A percentile compares a stretch with the other conserved stretches of the same genome.
Conservation (phyloP, 2,329 filamentous ascomycete genomes). For the Sclerotinia glacialis region DNA sequence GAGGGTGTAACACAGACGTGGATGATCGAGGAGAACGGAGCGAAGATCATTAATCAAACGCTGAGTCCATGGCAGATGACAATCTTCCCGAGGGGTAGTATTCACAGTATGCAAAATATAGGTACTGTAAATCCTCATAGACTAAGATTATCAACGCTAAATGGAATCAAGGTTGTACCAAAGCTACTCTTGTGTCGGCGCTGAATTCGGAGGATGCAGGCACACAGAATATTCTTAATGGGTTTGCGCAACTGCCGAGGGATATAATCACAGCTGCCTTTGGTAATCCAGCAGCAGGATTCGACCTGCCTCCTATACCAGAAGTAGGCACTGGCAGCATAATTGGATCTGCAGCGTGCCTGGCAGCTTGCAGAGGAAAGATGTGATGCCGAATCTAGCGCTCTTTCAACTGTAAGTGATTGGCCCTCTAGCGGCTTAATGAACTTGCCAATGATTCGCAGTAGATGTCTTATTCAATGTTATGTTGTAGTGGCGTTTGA, state of each 20-base stretch:
- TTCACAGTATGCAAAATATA: slow-evolving; percentile 52
- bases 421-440: neutral
- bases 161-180: slow-evolving; percentile 44
- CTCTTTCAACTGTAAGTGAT: neutral
- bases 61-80: slow-evolving; percentile 48
- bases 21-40: slow-evolving; percentile 53
- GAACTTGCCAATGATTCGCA: neutral
- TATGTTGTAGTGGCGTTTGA: neutral
- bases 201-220: slow-evolving; percentile 50
- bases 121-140: slow-evolving; percentile 36
- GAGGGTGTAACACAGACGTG: slow-evolving; percentile 50
- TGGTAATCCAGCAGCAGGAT: slow-evolving; percentile 36
- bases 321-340: slow-evolving; percentile 44
- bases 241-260: slow-evolving; percentile 43
- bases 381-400: neutral
- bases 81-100: slow-evolving; percentile 48
- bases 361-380: slow-evolving; percentile 31
- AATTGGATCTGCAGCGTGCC: slow-evolving; percentile 43
- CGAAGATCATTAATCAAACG: slow-evolving; percentile 42
- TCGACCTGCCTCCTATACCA: slow-evolving; percentile 35
- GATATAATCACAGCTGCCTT: slow-evolving; percentile 47
- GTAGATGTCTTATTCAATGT: neutral
- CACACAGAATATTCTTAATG: slow-evolving; percentile 49
- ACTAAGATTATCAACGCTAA: neutral
- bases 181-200: slow-evolving; percentile 49